These are phyloP conservation scores for Themeda triandra DNA, from an alignment of 176 grass and related monocot genomes.

Conservation along the genomic window DNA sequence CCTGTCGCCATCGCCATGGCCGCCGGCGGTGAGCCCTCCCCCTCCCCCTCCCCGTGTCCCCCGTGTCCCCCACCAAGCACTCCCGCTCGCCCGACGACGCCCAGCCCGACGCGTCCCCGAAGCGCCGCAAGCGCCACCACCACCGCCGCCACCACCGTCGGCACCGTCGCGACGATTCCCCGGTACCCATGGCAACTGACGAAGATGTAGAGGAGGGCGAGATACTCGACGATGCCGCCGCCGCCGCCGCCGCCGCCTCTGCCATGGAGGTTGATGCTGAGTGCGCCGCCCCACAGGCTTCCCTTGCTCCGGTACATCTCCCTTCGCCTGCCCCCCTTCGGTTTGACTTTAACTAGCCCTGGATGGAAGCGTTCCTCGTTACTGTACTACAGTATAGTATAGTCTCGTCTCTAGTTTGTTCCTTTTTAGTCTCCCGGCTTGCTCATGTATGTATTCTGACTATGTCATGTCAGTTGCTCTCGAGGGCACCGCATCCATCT, in stretches of 20 bases:
- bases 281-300: not conserved
- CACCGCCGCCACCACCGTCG: conserved; percentile 28
- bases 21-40: conserved; percentile 40
- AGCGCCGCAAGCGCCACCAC: conserved; percentile 67
- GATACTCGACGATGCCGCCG: conserved; percentile 60
- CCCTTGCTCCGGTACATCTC: conserved; percentile 54
- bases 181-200: not conserved
- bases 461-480: not conserved
- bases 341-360: not conserved
- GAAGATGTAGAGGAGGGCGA: conserved; percentile 90
- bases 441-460: conserved; percentile 5
- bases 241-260: no score
- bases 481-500: not conserved
- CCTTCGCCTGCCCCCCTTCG: not conserved
- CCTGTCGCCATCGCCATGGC: not conserved
- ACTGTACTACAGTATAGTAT: not conserved
- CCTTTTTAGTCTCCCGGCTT: not conserved
- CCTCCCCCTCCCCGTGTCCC: conserved; percentile 34
- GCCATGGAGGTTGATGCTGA: conserved; percentile 39
- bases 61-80: conserved; percentile 49
- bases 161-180: conserved; percentile 17
- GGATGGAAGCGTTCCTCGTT: not conserved
- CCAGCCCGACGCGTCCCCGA: conserved; percentile 40
- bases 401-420: not conserved
- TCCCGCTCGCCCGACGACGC: conserved; percentile 38